Base-by-base conservation (phyloP, 768 basidiomycete species). In the Lactifluus volemus region DNA sequence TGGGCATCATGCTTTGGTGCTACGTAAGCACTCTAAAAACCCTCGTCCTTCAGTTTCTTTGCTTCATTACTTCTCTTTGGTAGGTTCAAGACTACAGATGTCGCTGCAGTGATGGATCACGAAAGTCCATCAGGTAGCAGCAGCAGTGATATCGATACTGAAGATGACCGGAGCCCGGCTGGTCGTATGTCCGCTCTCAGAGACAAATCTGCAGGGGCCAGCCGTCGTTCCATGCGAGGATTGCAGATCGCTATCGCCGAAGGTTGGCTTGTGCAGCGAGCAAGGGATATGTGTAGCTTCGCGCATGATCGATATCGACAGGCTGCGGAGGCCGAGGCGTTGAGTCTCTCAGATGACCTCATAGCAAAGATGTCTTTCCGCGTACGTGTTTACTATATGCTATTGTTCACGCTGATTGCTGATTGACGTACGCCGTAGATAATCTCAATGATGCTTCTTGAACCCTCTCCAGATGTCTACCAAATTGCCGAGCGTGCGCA, bases 1-100 rank as follows among this genome's bases (percentile, higher is more conserved):
- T 88, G 86, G 86, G 86, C 85, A 15, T 81, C 83, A 8, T 81
- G 86, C 68, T 87, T 88, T 64, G 88, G 86, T 4, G 80, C 85
- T 66, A 84, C 83, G 84, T 86, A 65, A 60, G 80, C 76, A 41
- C 41, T 44, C 29, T 5, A 25, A 42, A 2, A 41, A 38, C 19
- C 30, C 17, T 42, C 25, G 53, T 34, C 8, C 48, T 34, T 38
- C 10, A 19, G 6, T 15, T 10, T 17, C 41, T 25, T 32, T n/a
- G 2, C 44, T 36, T 49, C 19, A 51, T 47, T 25, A 65, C 44
- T 55, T 15, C 55, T 51, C 12, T 39, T 21, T 58, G 10, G 4
- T 53, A 88, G 85, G 1, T 88, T 88, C 73, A 87, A 85, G 71
- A 81, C 86, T 4, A 84, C 84, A 0, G 88, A 89, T 68, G 82